phyloP scores from a whole-genome alignment of 73 alveolate genomes.

The Effrenium voratum region DNA sequence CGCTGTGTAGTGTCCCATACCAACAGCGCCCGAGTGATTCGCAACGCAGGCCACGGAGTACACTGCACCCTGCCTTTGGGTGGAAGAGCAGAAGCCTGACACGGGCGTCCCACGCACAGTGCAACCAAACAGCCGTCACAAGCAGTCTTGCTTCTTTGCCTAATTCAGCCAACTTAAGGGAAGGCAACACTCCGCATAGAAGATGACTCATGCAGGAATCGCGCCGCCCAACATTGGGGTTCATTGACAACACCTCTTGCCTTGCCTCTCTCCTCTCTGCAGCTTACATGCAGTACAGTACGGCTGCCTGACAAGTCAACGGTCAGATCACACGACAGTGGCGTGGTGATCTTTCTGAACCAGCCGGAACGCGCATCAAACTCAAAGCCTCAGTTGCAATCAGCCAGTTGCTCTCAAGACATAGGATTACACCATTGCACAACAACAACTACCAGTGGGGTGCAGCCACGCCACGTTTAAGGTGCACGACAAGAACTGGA shows the following conservation, averaged over 20 bases:
- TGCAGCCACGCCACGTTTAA: conserved; percentile 95
- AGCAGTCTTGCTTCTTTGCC: no score
- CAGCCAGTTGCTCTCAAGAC: not conserved
- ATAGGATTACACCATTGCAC: not conserved
- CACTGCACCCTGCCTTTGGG: conserved; percentile 51
- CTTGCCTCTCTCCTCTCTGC: no score
- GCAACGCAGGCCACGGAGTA: conserved; percentile 77
- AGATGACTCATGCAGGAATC: no score
- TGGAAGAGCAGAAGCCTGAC: conserved; percentile 49
- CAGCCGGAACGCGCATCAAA: conserved; percentile 59
- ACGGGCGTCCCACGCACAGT: no score
- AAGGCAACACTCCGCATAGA: no score
- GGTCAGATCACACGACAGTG: conserved; percentile 14
- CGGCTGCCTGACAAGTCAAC: conserved; percentile 37
- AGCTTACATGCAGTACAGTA: not conserved
- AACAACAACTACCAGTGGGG: not conserved
- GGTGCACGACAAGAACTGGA: conserved; percentile 97
- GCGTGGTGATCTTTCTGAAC: conserved; percentile 57
- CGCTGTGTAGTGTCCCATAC: conserved; percentile 87
- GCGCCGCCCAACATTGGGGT: no score
- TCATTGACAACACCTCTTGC: no score
- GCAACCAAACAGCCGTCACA: no score
- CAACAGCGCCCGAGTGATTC: conserved; percentile 55
- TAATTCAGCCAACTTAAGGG: no score
- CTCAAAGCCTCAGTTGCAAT: conserved; percentile 94